Percentiles rank a stretch among this genome's conserved stretches.
These are phyloP conservation scores for Heritiera fomes DNA, from an alignment of 345 rosid species.

Conservation along the genomic window DNA sequence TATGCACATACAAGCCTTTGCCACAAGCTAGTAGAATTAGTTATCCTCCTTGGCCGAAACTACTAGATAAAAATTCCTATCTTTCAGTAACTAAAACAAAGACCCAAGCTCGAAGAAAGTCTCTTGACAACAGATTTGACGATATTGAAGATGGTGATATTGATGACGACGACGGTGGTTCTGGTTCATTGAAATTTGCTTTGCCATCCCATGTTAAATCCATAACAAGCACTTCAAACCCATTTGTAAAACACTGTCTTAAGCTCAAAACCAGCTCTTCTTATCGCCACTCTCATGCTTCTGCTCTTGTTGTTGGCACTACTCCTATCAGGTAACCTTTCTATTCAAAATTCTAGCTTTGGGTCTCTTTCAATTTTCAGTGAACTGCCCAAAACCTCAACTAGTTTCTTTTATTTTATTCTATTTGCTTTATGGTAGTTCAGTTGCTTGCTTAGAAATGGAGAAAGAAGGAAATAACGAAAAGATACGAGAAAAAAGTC, in stretches of 20 bases:
- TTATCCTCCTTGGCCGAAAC: slow-evolving; percentile 23
- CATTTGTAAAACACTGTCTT: slow-evolving; percentile 86
- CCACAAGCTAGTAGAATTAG: slow-evolving; percentile 20
- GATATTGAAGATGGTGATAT: neutral
- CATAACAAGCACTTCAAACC: slow-evolving; percentile 73
- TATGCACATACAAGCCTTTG: slow-evolving; percentile 33
- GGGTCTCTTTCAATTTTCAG: slow-evolving; percentile 9
- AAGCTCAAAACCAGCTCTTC: slow-evolving; percentile 80
- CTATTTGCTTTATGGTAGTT: neutral
- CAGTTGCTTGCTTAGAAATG: neutral
- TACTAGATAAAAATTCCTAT: slow-evolving; percentile 23
- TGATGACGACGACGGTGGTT: neutral
- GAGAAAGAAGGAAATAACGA: neutral
- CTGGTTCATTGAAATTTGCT: slow-evolving; percentile 20
- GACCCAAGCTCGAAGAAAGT: slow-evolving; percentile 25
- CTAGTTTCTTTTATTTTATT: neutral
- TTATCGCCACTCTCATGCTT: slow-evolving; percentile 76
- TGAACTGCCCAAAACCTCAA: neutral
- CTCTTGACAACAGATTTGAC: slow-evolving; percentile 9
- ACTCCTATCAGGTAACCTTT: slow-evolving; percentile 68
- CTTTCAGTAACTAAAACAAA: slow-evolving; percentile 26
- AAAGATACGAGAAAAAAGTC: neutral
- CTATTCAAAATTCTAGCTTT: neutral
- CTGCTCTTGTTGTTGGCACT: slow-evolving; percentile 77
- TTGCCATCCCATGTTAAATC: slow-evolving; percentile 52